A percentile compares a stretch with the other conserved stretches of the same genome.
These are phyloP conservation scores for Candida frijolesensis DNA, from an alignment of 1,139 yeast genomes.

Conservation along the genomic window DNA sequence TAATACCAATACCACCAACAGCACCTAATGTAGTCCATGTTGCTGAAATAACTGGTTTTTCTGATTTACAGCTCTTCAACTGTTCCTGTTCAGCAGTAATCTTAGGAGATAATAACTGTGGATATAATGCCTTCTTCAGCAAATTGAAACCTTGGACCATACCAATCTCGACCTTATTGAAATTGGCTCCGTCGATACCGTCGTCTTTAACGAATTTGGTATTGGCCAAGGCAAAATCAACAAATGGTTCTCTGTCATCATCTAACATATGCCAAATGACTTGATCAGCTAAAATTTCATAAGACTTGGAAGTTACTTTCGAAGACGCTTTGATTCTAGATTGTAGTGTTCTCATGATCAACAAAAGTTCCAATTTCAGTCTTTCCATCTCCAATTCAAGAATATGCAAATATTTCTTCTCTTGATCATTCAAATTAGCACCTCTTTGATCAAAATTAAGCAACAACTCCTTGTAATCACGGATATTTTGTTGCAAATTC, in stretches of 20 bases:
- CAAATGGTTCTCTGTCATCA: slow-evolving; percentile 60
- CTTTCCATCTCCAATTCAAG: slow-evolving; percentile 62
- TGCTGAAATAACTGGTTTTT: slow-evolving; percentile 49
- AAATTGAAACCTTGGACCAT: slow-evolving; percentile 76
- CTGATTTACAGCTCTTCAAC: slow-evolving; percentile 9
- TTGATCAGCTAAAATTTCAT: slow-evolving; percentile 57
- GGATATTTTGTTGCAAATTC: slow-evolving; percentile 58
- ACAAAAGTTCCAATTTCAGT: slow-evolving; percentile 57
- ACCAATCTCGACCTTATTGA: slow-evolving; percentile 59
- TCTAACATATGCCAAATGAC: slow-evolving; percentile 72
- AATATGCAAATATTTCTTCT: slow-evolving; percentile 32
- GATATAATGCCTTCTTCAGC: slow-evolving; percentile 61
- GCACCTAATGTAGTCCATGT: slow-evolving; percentile 78
- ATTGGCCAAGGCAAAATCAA: slow-evolving; percentile 70
- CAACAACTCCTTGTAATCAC: slow-evolving; percentile 45
- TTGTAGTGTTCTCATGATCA: slow-evolving; percentile 69
- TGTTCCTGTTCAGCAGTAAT: slow-evolving; percentile 17
- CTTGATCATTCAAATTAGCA: slow-evolving; percentile 23
- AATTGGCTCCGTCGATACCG: slow-evolving; percentile 54
- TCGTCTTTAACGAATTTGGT: slow-evolving; percentile 65
- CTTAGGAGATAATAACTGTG: slow-evolving; percentile 69
- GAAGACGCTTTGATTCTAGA: slow-evolving; percentile 34
- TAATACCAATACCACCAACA: slow-evolving; percentile 81
- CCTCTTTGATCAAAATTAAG: slow-evolving; percentile 42
- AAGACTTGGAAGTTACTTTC: slow-evolving; percentile 27